Conservation (phyloP, 2,329 filamentous ascomycete genomes). For the Penicillium sp. region DNA sequence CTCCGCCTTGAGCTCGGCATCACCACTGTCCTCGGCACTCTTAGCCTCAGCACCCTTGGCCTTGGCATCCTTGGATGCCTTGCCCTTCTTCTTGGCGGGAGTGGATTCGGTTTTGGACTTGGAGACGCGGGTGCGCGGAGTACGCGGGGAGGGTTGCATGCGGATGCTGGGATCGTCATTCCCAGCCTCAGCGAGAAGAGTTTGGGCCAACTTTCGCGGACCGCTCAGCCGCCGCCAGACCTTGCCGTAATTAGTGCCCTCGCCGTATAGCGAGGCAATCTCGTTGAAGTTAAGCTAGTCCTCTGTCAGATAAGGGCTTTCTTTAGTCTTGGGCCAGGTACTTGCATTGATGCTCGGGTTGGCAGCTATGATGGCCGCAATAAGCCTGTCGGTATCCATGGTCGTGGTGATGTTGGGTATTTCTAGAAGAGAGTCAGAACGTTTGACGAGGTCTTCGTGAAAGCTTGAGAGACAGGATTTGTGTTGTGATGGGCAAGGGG, state of each 20-base stretch:
- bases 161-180: background rate
- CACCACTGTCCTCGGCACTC: background rate
- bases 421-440: background rate
- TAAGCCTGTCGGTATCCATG: background rate
- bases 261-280: constrained; percentile 44
- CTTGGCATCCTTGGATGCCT: background rate
- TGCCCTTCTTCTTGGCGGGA: background rate
- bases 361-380: constrained; percentile 1
- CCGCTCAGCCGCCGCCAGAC: constrained; percentile 46
- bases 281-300: constrained; percentile 43
- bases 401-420: background rate
- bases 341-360: constrained; percentile 1
- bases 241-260: constrained; percentile 46
- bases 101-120: background rate
- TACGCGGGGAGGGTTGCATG: background rate
- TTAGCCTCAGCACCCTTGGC: background rate
- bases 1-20: background rate
- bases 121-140: background rate
- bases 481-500: too few relatives aligned
- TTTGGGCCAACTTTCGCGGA: constrained; percentile 38
- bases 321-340: background rate
- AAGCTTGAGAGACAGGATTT: background rate
- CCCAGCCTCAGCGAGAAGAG: constrained; percentile 28
- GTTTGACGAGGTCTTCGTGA: background rate
- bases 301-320: background rate